Conservation (phyloP, 2,329 filamentous ascomycete species). For the Coniella lustricola region DNA sequence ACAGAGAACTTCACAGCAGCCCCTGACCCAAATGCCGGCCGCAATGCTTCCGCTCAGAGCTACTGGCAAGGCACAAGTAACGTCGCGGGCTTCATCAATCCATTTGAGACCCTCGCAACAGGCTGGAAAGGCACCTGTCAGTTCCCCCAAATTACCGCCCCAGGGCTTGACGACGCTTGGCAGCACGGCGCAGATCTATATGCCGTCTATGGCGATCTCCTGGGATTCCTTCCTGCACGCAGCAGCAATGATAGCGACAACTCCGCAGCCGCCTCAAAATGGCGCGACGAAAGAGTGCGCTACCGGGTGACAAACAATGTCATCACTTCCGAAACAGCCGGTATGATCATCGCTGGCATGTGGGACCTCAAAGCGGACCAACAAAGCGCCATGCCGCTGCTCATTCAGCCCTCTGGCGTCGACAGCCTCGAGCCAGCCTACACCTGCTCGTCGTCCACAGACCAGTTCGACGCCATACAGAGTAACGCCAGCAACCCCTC, state of each 20-base stretch:
- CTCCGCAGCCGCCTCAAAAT: conserved; percentile 31
- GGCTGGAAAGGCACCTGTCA: conserved; percentile 70
- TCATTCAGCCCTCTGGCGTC: conserved; percentile 47
- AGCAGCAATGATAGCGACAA: conserved; percentile 15
- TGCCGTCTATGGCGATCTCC: conserved; percentile 64
- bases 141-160: conserved; percentile 72
- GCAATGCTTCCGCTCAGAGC: conserved; percentile 38
- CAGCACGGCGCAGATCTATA: conserved; percentile 72
- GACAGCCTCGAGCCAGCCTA: conserved; percentile 74
- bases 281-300: conserved; percentile 35
- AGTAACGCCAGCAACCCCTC: conserved; percentile 31
- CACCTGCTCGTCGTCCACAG: conserved; percentile 47
- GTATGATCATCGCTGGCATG: conserved; percentile 69
- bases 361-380: conserved; percentile 35
- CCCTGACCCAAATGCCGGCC: conserved; percentile 7
- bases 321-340: conserved; percentile 75
- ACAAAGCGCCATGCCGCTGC: conserved; percentile 33
- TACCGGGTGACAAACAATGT: conserved; percentile 76
- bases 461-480: conserved; percentile 37
- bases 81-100: conserved; percentile 42
- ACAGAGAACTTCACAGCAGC: neutral
- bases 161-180: conserved; percentile 64
- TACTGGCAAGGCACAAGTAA: conserved; percentile 61
- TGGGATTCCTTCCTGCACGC: conserved; percentile 57
- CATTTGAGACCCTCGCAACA: conserved; percentile 45